Base-by-base conservation (phyloP, 768 basidiomycete genomes). In the Lyophyllum decastes region DNA sequence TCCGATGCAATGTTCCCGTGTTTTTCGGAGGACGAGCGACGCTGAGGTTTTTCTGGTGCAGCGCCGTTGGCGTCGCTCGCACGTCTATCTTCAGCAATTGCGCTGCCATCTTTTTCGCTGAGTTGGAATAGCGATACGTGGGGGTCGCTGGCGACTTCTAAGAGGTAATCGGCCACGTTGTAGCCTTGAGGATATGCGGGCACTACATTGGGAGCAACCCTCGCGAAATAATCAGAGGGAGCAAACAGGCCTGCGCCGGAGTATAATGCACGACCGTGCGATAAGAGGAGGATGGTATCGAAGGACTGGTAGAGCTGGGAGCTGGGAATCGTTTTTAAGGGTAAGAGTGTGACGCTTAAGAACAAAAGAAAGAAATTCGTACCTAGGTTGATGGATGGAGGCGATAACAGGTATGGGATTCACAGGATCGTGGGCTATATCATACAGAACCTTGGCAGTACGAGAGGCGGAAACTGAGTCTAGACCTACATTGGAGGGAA, bases 101-200 rank as follows among this genome's bases (percentile, higher is more conserved):
- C 10, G n/a, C 25, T 33, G n/a, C 14, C 17, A 1, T 50, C 51
- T 45, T 62, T 59, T 30, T 62, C 54, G 40, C 47, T 34, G 22
- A 64, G 48, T 54, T 70, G 74, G 76, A 85, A 83, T 1, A 85
- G 68, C 27, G 70, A 71, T 7, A 78, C 73, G 14, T 84, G 82
- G 0, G 85, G 79, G 49, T 85, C 84, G 64, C 85, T 88, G 1
- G 94, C 94, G 51, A 98, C 81, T 62, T 97, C 95, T 21, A 98
- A 79, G 11, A 97, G 81, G 66, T 95, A 92, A 69, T 98, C 95
- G 0, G 95, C 94, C 17, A 95, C 83, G 64, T 97, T 97, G 75
- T 95, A 95, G 0, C 92, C 94, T 49, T 85, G 79, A 8, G 83
- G 88, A 65, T 87, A 93, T 10, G 81, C 73, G 7, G 73, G 75